Evolutionary conservation across 2,329 filamentous ascomycete species (phyloP).

Genomic region (Thermothelomyces thermophilus): DNA sequence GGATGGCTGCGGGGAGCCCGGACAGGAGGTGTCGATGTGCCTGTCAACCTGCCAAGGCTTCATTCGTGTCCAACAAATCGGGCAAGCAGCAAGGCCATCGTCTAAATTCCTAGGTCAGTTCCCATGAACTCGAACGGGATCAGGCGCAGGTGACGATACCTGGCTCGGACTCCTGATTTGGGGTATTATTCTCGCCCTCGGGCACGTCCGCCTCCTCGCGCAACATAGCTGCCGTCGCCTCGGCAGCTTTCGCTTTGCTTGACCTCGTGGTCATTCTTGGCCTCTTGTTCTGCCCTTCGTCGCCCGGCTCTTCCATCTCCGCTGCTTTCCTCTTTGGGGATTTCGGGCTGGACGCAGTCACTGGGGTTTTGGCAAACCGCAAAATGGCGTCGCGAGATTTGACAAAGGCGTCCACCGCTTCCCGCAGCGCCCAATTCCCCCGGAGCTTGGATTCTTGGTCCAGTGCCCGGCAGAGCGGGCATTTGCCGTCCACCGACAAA

Average conservation of each 20-base stretch:
- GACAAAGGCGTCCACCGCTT: conserved; percentile 74
- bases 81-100: conserved; percentile 76
- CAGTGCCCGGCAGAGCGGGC: conserved; percentile 69
- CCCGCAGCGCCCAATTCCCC: conserved; percentile 77
- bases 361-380: conserved; percentile 51
- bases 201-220: conserved; percentile 26
- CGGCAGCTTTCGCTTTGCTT: conserved; percentile 37
- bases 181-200: conserved; percentile 34
- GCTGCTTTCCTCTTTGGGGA: conserved; percentile 49
- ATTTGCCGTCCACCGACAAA: conserved; percentile 75
- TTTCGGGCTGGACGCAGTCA: conserved; percentile 14
- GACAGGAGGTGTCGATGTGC: conserved; percentile 66
- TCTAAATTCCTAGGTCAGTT: conserved; percentile 34
- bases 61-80: conserved; percentile 74
- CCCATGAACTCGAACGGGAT: conserved; percentile 15
- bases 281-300: conserved; percentile 38
- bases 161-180: conserved; percentile 28
- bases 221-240: conserved; percentile 33
- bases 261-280: conserved; percentile 47
- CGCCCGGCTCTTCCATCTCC: conserved; percentile 27
- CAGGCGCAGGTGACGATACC: conserved; percentile 20
- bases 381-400: conserved; percentile 57
- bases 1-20: conserved; percentile 33
- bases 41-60: conserved; percentile 68
- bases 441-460: conserved; percentile 82